Percentiles rank a stretch among this genome's conserved stretches.
Evolutionary conservation across 176 grass and related monocot species (phyloP).

Genomic region (Metroxylon sagu): DNA sequence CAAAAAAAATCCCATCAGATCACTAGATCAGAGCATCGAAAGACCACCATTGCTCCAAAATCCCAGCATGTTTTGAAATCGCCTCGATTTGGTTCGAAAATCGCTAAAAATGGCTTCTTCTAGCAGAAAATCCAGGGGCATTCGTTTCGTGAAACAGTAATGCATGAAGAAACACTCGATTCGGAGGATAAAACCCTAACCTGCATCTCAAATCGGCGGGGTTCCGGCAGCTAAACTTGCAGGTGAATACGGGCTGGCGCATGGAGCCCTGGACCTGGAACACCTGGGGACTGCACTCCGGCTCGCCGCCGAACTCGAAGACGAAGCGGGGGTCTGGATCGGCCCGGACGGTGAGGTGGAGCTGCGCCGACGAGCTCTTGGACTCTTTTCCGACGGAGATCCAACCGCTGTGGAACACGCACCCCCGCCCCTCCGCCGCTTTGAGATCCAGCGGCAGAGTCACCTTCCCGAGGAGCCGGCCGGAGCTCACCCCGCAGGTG

Average conservation of each 20-base stretch:
- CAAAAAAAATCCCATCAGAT: too few species aligned
- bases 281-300: constrained; percentile 84
- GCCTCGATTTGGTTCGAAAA: too few species aligned
- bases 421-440: constrained; percentile 35
- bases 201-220: constrained; percentile 51
- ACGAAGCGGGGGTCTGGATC: constrained; percentile 76
- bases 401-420: constrained; percentile 66
- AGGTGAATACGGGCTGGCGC: constrained; percentile 93
- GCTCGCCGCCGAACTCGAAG: constrained; percentile 88
- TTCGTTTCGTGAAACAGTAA: neutral
- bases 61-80: too few species aligned
- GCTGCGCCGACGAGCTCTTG: constrained; percentile 27
- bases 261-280: constrained; percentile 48
- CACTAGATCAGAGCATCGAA: too few species aligned
- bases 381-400: constrained; percentile 44
- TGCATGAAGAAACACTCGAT: neutral
- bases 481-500: constrained; percentile 46
- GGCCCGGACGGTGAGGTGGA: constrained; percentile 59
- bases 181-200: neutral
- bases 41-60: too few species aligned
- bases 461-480: constrained; percentile 55
- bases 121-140: neutral
- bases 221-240: constrained; percentile 82
- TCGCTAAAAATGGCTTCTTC: too few species aligned
- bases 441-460: constrained; percentile 65